phyloP scores from a whole-genome alignment of 1,284 basidiomycete species.

The Pulchroboletus neoregius region DNA sequence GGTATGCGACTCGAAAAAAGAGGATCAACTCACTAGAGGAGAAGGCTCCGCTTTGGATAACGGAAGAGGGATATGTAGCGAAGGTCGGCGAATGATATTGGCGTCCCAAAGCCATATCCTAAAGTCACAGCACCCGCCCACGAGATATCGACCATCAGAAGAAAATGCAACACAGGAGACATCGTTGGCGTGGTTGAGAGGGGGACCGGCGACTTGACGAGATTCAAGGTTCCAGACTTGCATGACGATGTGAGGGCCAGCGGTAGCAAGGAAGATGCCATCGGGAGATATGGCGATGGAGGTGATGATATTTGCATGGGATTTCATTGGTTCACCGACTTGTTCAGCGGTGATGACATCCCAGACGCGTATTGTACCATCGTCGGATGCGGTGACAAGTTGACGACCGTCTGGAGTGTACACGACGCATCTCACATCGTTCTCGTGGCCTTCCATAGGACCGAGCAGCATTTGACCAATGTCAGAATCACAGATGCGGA shows the following conservation, averaged over 20 bases:
- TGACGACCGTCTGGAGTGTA: constrained; percentile 29
- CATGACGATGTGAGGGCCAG: constrained; percentile 28
- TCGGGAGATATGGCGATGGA: constrained; percentile 34
- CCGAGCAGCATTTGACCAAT: constrained; percentile 29
- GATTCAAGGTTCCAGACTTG: constrained; percentile 31
- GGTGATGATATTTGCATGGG: constrained; percentile 28
- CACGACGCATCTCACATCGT: constrained; percentile 30
- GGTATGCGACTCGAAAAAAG: background rate
- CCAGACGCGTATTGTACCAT: constrained; percentile 32
- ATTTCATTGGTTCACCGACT: constrained; percentile 31
- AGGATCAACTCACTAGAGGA: constrained; percentile 13
- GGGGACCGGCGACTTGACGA: constrained; percentile 17
- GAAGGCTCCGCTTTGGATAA: constrained; percentile 8
- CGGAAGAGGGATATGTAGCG: constrained; percentile 6
- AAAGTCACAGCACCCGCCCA: constrained; percentile 31
- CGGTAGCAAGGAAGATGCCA: constrained; percentile 30
- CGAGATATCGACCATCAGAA: constrained; percentile 27
- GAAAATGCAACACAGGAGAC: constrained; percentile 33
- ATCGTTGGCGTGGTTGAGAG: constrained; percentile 29
- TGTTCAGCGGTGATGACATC: constrained; percentile 28
- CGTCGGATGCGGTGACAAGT: constrained; percentile 29
- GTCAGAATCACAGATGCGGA: constrained; percentile 33
- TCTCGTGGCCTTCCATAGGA: constrained; percentile 30
- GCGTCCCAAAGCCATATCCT: constrained; percentile 34
- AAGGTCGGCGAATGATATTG: constrained; percentile 18